Percentiles rank a stretch among this genome's conserved stretches.
Conservation (phyloP, 345 rosid species). For the Lepidium aucheri region DNA sequence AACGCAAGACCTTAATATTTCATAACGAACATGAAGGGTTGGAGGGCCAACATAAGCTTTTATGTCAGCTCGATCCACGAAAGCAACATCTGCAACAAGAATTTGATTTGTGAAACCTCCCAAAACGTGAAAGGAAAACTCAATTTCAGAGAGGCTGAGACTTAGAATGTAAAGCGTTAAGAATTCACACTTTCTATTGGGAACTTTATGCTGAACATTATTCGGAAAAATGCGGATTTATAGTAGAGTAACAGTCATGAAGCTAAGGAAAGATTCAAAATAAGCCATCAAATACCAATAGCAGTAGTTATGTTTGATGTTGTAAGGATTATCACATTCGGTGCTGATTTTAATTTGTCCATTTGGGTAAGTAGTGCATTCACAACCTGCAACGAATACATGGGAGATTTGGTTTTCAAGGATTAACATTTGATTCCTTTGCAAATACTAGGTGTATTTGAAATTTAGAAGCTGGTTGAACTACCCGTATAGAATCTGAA, state of each 20-base stretch:
- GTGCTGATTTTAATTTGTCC: conserved; percentile 90
- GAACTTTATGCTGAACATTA: background rate
- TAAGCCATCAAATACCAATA: conserved; percentile 52
- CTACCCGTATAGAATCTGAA: conserved; percentile 95
- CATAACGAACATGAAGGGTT: conserved; percentile 85
- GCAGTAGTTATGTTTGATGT: conserved; percentile 98
- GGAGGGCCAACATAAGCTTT: conserved; percentile 99
- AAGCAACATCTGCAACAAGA: conserved; percentile 75
- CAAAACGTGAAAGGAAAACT: background rate
- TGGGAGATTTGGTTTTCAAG: background rate
- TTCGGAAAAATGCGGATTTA: background rate
- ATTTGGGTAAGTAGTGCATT: conserved; percentile 95
- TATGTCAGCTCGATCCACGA: conserved; percentile 93
- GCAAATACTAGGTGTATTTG: background rate
- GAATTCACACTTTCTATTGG: background rate
- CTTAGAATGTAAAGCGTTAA: background rate
- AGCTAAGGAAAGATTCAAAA: background rate
- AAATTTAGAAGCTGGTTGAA: background rate
- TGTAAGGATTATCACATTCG: conserved; percentile 84
- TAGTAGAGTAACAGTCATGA: background rate
- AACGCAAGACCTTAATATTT: conserved; percentile 78
- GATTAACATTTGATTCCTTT: background rate
- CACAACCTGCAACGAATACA: conserved; percentile 61
- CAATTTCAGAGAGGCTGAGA: background rate
- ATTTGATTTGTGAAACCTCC: background rate